phyloP scores from a whole-genome alignment of 352 stramenopile genomes.

The Globisporangium heterothallicum region DNA sequence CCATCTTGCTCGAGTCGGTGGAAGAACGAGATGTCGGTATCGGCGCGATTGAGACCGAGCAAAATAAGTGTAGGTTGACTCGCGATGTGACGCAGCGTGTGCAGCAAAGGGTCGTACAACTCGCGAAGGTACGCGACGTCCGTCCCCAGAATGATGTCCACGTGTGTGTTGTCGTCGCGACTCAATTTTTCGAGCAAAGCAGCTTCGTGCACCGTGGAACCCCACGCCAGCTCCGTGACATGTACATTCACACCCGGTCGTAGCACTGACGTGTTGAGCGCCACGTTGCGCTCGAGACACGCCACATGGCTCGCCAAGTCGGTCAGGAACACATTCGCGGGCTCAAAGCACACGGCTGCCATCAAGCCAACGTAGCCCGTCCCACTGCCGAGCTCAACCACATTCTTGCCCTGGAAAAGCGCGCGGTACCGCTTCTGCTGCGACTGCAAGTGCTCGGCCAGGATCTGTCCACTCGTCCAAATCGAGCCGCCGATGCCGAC shows the following conservation, averaged over 20 bases:
- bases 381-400: slow-evolving; percentile 75
- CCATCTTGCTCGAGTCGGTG: slow-evolving; percentile 53
- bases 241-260: slow-evolving; percentile 34
- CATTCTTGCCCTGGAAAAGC: slow-evolving; percentile 52
- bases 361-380: slow-evolving; percentile 74
- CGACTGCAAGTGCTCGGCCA: slow-evolving; percentile 52
- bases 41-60: slow-evolving; percentile 65
- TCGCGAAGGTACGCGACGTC: slow-evolving; percentile 75
- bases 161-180: slow-evolving; percentile 12
- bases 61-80: slow-evolving; percentile 44
- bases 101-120: slow-evolving; percentile 68
- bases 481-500: slow-evolving; percentile 78
- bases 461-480: slow-evolving; percentile 77
- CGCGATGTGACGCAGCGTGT: slow-evolving; percentile 49
- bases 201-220: slow-evolving; percentile 31
- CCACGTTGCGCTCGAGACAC: slow-evolving; percentile 55
- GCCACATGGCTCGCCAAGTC: slow-evolving; percentile 56
- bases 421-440: slow-evolving; percentile 39
- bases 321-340: slow-evolving; percentile 53
- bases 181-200: slow-evolving; percentile 24
- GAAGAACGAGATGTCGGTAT: slow-evolving; percentile 69
- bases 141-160: slow-evolving; percentile 77
- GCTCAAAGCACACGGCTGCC: slow-evolving; percentile 52
- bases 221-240: slow-evolving; percentile 59
- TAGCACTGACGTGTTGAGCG: slow-evolving; percentile 32